A percentile compares a stretch with the other conserved stretches of the same genome.
These are phyloP conservation scores for Stellera chamaejasme DNA, from an alignment of 345 rosid genomes.

Conservation along the genomic window DNA sequence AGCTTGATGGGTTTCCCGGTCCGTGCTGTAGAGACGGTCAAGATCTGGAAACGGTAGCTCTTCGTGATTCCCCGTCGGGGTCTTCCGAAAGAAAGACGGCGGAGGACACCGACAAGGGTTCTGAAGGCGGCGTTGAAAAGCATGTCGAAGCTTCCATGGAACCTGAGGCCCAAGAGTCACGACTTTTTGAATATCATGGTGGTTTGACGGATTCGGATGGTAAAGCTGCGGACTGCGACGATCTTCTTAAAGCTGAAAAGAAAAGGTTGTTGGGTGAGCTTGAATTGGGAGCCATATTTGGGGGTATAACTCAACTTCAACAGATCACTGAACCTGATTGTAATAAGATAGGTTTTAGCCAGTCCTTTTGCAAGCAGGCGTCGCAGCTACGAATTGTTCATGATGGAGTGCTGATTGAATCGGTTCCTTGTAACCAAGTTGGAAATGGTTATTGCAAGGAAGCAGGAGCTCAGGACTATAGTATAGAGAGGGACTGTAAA, in stretches of 20 bases:
- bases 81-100: constrained; percentile 16
- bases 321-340: constrained; percentile 17
- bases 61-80: constrained; percentile 19
- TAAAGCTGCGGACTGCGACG: constrained; percentile 19
- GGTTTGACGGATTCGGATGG: not conserved
- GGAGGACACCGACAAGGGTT: constrained; percentile 7
- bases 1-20: too few species aligned
- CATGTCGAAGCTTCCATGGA: constrained; percentile 9
- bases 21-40: not conserved
- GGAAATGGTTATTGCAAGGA: constrained; percentile 26
- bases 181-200: constrained; percentile 10
- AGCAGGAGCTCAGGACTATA: constrained; percentile 7
- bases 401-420: constrained; percentile 62
- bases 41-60: constrained; percentile 13
- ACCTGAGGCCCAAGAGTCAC: not conserved
- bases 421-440: constrained; percentile 23
- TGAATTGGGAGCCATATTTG: constrained; percentile 38
- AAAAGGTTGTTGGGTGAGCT: constrained; percentile 43
- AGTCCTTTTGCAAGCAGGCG: constrained; percentile 28
- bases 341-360: constrained; percentile 15
- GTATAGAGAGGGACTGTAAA: constrained; percentile 29
- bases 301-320: constrained; percentile 15
- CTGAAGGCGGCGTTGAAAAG: constrained; percentile 2
- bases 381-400: constrained; percentile 56
- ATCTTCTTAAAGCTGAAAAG: constrained; percentile 56